Base-by-base conservation (phyloP, 2,329 filamentous ascomycete genomes). In the Fusarium floridanum region DNA sequence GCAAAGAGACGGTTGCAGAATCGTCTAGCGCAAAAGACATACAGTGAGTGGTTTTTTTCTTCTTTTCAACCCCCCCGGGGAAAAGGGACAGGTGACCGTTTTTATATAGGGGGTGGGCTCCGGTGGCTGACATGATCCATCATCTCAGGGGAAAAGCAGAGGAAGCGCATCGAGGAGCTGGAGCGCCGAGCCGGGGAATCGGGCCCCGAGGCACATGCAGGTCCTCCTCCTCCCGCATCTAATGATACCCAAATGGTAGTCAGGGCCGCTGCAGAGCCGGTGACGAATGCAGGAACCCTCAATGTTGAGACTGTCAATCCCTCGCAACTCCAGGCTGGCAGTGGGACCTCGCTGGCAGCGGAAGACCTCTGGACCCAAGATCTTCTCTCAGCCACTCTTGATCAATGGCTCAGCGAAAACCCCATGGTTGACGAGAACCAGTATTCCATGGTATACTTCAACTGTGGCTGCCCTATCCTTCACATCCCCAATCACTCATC, bases 11-110 rank as follows among this genome's bases (percentile, higher is more conserved):
- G 77, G 2, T 34, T 75, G 60, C 79, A 80, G 61, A 80, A 80
- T 32, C 79, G 77, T 17, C 63, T 74, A 57, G 78, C 79, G 5
- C 79, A 95, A 83, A 91, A 95, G 76, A 83, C 85, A 7, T 83
- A 81, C 64, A 83, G 86, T 86, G 72, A 80, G 84, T 83, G 17
- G 29, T 12, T 84, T 82, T 24, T 37, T 12, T 14, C 14, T 12
- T 34, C 11, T 32, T 32, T 32, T 32, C 10, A 27, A 32, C 10
- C 10, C 3, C 17, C 12, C 39, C 29, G 11, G 20, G 16, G 22
- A 20, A 7, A 16, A n/a, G 22, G 32, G 11, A 6, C 14, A 16
- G 4, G 6, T 22, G 11, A 12, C 14, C 20, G 22, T 14, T 29
- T 57, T 66, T 64, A 39, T 75, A 60, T 45, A 64, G 27, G 27